These are phyloP conservation scores for Chaetomium sp. DNA, from an alignment of 2,329 filamentous ascomycete species.

Conservation along the genomic window DNA sequence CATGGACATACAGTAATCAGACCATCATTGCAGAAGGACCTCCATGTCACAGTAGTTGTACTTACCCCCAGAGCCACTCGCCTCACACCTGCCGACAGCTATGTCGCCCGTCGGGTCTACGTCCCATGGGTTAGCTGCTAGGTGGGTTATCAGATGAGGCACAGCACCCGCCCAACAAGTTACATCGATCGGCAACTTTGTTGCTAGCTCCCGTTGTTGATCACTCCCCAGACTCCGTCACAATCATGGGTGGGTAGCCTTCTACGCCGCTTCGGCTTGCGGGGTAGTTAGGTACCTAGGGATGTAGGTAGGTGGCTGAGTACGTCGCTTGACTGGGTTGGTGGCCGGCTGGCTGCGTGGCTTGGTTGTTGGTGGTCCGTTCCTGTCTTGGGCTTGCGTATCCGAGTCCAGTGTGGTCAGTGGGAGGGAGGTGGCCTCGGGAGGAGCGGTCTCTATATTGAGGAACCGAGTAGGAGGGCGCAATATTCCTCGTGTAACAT, in stretches of 20 bases:
- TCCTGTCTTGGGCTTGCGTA: not conserved
- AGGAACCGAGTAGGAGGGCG: not conserved
- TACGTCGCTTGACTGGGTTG: not conserved
- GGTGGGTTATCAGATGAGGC: not conserved
- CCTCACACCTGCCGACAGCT: not conserved
- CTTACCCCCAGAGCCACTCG: not conserved
- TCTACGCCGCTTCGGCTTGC: not conserved
- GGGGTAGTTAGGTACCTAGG: too few species aligned
- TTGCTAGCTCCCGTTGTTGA: conserved; percentile 1
- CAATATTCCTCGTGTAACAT: not conserved
- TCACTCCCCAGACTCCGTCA: not conserved
- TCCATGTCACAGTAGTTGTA: not conserved
- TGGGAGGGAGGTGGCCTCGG: too few species aligned
- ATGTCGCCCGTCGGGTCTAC: not conserved
- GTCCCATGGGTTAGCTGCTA: not conserved
- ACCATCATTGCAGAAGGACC: not conserved
- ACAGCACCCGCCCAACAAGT: not conserved
- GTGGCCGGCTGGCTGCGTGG: too few species aligned
- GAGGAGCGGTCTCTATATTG: not conserved
- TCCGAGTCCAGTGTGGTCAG: too few species aligned
- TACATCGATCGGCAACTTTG: not conserved
- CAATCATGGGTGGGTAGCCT: not conserved
- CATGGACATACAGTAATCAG: not conserved
- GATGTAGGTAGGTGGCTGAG: too few species aligned
- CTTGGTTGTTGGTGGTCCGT: not conserved